A percentile compares a stretch with the other conserved stretches of the same genome.
These are phyloP conservation scores for Naganishia onofrii DNA, from an alignment of 768 basidiomycete genomes.

Conservation along the genomic window DNA sequence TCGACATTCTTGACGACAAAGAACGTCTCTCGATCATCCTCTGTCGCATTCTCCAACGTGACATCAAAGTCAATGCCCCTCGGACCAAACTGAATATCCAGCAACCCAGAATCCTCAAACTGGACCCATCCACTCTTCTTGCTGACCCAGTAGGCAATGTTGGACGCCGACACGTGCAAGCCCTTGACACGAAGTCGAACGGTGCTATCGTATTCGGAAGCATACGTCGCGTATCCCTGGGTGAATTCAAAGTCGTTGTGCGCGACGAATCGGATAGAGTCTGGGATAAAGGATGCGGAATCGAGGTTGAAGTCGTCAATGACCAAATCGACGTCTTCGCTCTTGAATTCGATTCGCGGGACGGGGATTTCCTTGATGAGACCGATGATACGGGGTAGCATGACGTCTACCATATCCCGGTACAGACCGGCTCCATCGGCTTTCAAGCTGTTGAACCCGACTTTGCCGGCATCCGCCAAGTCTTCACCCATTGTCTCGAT, in stretches of 20 bases:
- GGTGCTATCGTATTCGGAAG: slow-evolving; percentile 51
- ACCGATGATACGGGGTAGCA: slow-evolving; percentile 51
- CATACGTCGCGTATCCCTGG: slow-evolving; percentile 54
- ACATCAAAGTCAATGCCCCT: slow-evolving; percentile 54
- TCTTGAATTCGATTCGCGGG: slow-evolving; percentile 54
- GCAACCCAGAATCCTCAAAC: slow-evolving; percentile 52
- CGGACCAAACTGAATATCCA: slow-evolving; percentile 53
- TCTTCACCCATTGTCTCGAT: slow-evolving; percentile 52
- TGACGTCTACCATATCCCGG: slow-evolving; percentile 52
- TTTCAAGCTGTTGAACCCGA: slow-evolving; percentile 48
- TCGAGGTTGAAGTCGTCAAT: slow-evolving; percentile 53
- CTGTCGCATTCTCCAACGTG: slow-evolving; percentile 53
- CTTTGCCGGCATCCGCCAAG: slow-evolving; percentile 47
- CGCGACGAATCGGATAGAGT: slow-evolving; percentile 52
- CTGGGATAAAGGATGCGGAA: slow-evolving; percentile 54
- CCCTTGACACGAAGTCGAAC: slow-evolving; percentile 53
- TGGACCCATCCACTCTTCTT: slow-evolving; percentile 46
- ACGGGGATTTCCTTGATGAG: slow-evolving; percentile 54
- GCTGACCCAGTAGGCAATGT: slow-evolving; percentile 54
- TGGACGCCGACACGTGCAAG: slow-evolving; percentile 51
- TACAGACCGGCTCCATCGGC: slow-evolving; percentile 51
- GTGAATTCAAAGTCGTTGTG: slow-evolving; percentile 53
- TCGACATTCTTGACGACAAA: slow-evolving; percentile 54
- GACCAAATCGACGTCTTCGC: slow-evolving; percentile 51
- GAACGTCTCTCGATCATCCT: slow-evolving; percentile 53